A percentile compares a stretch with the other conserved stretches of the same genome.
phyloP scores from a whole-genome alignment of 768 basidiomycete species.

The Gelatoporia subvermispora region DNA sequence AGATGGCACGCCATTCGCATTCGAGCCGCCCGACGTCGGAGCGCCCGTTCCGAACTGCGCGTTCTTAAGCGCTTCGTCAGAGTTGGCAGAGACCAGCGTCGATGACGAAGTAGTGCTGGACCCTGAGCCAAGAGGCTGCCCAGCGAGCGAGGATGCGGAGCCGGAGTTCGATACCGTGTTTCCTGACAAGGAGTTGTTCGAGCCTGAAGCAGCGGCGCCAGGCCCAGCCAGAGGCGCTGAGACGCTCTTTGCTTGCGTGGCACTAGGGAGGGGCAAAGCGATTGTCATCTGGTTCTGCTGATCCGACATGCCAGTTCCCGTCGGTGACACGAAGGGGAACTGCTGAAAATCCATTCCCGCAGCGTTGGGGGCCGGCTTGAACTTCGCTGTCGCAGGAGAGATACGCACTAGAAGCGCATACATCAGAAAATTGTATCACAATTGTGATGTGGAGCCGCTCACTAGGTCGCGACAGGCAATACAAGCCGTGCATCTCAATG shows the following conservation, averaged over 20 bases:
- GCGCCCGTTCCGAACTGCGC: conserved; percentile 28
- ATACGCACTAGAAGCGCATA: conserved; percentile 66
- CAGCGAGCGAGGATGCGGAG: conserved; percentile 32
- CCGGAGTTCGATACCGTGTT: conserved; percentile 34
- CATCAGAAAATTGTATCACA: conserved; percentile 7
- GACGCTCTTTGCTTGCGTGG: conserved; percentile 55
- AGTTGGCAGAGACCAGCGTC: conserved; percentile 41
- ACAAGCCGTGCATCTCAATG: conserved; percentile 88
- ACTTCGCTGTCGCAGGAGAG: conserved; percentile 85
- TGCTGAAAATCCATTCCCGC: conserved; percentile 34
- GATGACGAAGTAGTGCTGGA: conserved; percentile 49
- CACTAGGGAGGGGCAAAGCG: conserved; percentile 43
- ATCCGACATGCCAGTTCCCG: conserved; percentile 23
- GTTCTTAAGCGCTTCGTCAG: conserved; percentile 50
- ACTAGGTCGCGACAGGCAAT: conserved; percentile 88
- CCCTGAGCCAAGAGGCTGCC: conserved; percentile 25
- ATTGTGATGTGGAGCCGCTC: conserved; percentile 26
- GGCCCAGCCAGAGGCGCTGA: conserved; percentile 57
- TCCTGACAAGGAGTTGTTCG: conserved; percentile 20
- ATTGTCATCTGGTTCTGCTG: conserved; percentile 37
- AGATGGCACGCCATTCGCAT: conserved; percentile 14
- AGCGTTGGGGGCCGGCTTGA: conserved; percentile 53
- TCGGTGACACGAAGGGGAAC: conserved; percentile 13
- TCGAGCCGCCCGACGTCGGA: conserved; percentile 4
- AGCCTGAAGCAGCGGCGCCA: conserved; percentile 23